Evolutionary conservation across 164 flowering plant genomes (phyloP).

Genomic region (Magnolia kwangsiensis): DNA sequence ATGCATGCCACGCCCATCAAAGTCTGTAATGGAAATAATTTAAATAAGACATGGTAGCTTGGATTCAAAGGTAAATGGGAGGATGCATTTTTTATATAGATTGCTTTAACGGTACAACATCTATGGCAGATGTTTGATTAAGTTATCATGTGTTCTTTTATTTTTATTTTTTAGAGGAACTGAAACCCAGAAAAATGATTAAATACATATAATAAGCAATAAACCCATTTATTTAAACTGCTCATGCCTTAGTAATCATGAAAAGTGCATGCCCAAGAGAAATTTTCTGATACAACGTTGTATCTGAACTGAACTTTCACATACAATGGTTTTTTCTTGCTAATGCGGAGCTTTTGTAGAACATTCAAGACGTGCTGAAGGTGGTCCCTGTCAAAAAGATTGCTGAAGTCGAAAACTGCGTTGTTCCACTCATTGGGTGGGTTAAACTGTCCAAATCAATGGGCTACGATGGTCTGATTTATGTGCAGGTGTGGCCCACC

Average conservation of each 20-base stretch:
- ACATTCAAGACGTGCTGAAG: too few species aligned
- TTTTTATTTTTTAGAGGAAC: not conserved
- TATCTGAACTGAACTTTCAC: not conserved
- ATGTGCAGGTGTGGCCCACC: too few species aligned
- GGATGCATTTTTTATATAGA: not conserved
- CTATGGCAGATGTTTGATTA: not conserved
- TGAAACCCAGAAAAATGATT: not conserved
- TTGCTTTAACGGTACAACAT: not conserved
- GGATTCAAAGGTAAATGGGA: not conserved
- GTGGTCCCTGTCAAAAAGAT: too few species aligned
- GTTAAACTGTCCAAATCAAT: too few species aligned
- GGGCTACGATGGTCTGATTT: too few species aligned
- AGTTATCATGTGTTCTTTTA: not conserved
- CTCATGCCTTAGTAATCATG: not conserved
- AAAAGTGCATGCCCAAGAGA: not conserved
- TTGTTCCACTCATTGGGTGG: too few species aligned
- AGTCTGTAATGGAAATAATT: too few species aligned
- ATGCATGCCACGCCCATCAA: not conserved
- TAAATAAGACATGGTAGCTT: not conserved
- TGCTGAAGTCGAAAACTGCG: too few species aligned
- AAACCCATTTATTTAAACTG: not conserved
- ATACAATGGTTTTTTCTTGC: not conserved
- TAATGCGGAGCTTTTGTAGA: not conserved
- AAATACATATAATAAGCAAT: not conserved
- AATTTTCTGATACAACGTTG: not conserved